Conservation (phyloP, 495 filamentous ascomycete genomes). For the Polyplosphaeria fusca region DNA sequence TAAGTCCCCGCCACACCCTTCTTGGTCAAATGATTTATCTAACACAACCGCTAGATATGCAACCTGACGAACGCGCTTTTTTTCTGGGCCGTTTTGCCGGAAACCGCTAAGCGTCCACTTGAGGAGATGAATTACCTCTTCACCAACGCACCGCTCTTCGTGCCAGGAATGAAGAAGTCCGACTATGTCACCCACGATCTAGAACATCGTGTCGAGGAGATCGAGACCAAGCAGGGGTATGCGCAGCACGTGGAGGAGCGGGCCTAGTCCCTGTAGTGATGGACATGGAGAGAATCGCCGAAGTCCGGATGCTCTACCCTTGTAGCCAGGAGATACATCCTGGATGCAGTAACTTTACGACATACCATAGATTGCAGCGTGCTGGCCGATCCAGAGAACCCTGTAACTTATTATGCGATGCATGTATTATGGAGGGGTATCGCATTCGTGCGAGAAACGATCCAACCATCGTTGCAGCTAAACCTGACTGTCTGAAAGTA, state of each 20-base stretch:
- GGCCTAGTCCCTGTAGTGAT: neutral
- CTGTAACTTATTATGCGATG: too few relatives aligned
- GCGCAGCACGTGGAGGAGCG: constrained; percentile 2
- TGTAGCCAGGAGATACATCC: too few relatives aligned
- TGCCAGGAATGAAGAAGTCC: constrained; percentile 47
- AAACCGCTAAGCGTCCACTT: constrained; percentile 63
- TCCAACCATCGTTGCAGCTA: too few relatives aligned
- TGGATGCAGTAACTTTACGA: too few relatives aligned
- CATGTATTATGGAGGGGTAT: too few relatives aligned
- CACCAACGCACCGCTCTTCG: constrained; percentile 64
- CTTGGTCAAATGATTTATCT: neutral
- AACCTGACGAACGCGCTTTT: constrained; percentile 60
- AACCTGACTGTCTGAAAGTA: too few relatives aligned
- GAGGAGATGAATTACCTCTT: constrained; percentile 72
- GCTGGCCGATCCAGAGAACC: too few relatives aligned
- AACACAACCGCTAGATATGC: constrained; percentile 38
- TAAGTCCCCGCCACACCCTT: constrained; percentile 16
- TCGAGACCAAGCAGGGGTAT: constrained; percentile 44
- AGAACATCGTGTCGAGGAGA: constrained; percentile 44
- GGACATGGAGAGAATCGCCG: too few relatives aligned
- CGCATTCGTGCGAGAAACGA: too few relatives aligned
- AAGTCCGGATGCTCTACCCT: too few relatives aligned
- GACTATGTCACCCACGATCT: constrained; percentile 46
- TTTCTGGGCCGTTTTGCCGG: constrained; percentile 63
- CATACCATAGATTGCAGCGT: too few relatives aligned